A percentile compares a stretch with the other conserved stretches of the same genome.
phyloP scores from a whole-genome alignment of 306 rosid species.

The Cicer judaicum region DNA sequence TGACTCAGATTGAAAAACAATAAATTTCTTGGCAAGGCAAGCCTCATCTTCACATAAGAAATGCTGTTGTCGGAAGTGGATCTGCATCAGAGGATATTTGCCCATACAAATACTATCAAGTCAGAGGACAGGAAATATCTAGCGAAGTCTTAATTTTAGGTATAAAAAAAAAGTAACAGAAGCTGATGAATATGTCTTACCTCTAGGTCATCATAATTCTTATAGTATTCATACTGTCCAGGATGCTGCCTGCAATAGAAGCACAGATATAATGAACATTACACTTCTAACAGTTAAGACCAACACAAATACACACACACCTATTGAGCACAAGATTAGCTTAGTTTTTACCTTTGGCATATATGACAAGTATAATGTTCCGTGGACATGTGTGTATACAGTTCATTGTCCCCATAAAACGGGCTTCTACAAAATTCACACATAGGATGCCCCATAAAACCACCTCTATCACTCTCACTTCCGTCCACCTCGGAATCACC shows the following conservation, averaged over 20 bases:
- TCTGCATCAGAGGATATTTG: constrained; percentile 55
- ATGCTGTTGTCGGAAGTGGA: constrained; percentile 88
- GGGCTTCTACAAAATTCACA: constrained; percentile 90
- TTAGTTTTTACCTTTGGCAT: constrained; percentile 75
- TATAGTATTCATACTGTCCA: constrained; percentile 82
- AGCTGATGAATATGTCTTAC: constrained; percentile 55
- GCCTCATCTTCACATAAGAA: constrained; percentile 96
- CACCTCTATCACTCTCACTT: constrained; percentile 97
- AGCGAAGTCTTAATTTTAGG: background rate
- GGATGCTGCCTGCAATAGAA: constrained; percentile 78
- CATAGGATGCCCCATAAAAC: constrained; percentile 93
- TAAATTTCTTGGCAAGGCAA: constrained; percentile 85
- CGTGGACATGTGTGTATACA: constrained; percentile 87
- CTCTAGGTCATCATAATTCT: constrained; percentile 95
- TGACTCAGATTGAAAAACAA: constrained; percentile 81
- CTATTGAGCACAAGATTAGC: constrained; percentile 14
- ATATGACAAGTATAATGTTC: constrained; percentile 95
- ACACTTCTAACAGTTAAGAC: constrained; percentile 33
- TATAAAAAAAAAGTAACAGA: constrained; percentile 12
- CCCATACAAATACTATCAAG: constrained; percentile 34
- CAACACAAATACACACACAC: background rate
- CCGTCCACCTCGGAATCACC: constrained; percentile 98
- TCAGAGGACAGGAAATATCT: constrained; percentile 25
- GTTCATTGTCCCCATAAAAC: constrained; percentile 91
- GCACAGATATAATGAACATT: constrained; percentile 31